phyloP scores from a whole-genome alignment of 495 filamentous ascomycete genomes.

The Talaromyces ruber region DNA sequence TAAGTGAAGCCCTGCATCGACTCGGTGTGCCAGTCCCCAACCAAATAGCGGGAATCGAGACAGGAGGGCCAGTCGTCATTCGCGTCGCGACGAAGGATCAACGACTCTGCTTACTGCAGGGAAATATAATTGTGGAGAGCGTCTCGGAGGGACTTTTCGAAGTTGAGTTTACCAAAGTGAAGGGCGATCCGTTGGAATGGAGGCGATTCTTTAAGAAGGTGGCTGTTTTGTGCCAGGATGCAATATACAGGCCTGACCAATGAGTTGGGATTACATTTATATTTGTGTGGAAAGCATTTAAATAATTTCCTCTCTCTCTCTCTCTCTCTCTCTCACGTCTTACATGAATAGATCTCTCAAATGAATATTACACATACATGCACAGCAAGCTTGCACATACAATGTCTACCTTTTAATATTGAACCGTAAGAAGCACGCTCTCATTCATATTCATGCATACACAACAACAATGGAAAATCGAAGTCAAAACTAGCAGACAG shows the following conservation, averaged over 20 bases:
- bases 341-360: not conserved
- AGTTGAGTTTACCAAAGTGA: constrained; percentile 86
- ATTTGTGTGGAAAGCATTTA: not conserved
- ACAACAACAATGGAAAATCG: not conserved
- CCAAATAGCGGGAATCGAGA: constrained; percentile 22
- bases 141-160: constrained; percentile 61
- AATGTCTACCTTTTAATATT: not conserved
- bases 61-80: constrained; percentile 50
- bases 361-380: not conserved
- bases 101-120: constrained; percentile 69
- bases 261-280: not conserved
- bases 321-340: not conserved
- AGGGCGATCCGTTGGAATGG: constrained; percentile 97
- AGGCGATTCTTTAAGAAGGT: constrained; percentile 93
- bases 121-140: constrained; percentile 74
- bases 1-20: constrained; percentile 73
- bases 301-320: too few species aligned
- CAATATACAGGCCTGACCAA: constrained; percentile 46
- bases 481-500: not conserved
- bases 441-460: not conserved
- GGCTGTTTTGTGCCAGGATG: constrained; percentile 74
- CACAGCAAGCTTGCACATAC: not conserved
- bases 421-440: not conserved
- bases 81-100: constrained; percentile 71
- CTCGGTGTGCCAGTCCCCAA: constrained; percentile 69